Evolutionary conservation across 495 filamentous ascomycete species (phyloP), one percentile per base, ranked within the genome.

Genomic region (Penicillium paradoxum): DNA sequence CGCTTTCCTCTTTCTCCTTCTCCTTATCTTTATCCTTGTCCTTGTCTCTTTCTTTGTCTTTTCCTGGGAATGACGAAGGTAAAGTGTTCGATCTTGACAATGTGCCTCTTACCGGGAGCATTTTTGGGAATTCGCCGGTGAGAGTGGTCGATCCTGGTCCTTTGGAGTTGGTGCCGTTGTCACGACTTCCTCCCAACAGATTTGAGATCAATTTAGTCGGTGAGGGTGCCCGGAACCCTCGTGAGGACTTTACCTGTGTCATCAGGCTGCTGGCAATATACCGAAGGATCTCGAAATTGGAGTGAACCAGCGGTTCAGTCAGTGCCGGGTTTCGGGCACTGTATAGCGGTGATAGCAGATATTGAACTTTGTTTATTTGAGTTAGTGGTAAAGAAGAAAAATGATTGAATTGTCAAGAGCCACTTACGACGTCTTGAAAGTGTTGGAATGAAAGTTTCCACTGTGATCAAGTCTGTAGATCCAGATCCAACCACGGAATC

Each of bases 121-220:
- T 72, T 43, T 68, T 75, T 19, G 68, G 67, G 37, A 73, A 67
- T 55, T 72, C 69, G 5, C 68, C 72, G 25, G 70, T 55, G 24
- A 72, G 54, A 15, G 68, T 66, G 15, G 65, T 68, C 32, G 71
- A 73, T 4, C 53, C 66, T 62, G 75, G 57, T 62, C 52, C 53
- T 51, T 75, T 77, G 11, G 41, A 8, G 57, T 67, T 2, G 70
- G 59, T 0, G 58, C 24, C 56, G 38, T 62, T 64, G 1, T 76
- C 73, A 32, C 71, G 73, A 29, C 71, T 79, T 17, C 81, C 79
- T 41, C 82, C 81, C 27, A 96, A 74, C 45, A 98, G 79, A 57
- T 80, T 93, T 0, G 91, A 93, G 22, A 98, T 78, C 60, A 97
- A 70, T 67, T 97, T 98, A 32, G 92, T 89, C 0, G 93, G 92